Percentiles rank a stretch among this genome's conserved stretches.
Conservation (phyloP, 495 filamentous ascomycete genomes). For the Xylaria intraflava region DNA sequence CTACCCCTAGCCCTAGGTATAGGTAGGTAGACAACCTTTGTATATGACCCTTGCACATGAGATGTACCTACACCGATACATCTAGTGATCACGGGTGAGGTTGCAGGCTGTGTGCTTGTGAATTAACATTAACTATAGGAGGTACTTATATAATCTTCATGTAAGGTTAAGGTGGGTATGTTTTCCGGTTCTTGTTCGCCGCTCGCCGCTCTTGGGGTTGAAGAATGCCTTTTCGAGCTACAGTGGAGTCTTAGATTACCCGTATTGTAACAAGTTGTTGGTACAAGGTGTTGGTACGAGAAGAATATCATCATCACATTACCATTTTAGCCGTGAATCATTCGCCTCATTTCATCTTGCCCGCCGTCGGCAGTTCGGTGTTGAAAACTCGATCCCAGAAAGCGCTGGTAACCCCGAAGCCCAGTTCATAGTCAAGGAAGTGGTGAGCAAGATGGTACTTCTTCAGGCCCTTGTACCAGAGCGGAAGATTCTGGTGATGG, state of each 20-base stretch:
- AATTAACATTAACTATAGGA: constrained; percentile 21
- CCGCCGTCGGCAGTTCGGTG: constrained; percentile 61
- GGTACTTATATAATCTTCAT: constrained; percentile 13
- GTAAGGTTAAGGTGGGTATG: constrained; percentile 19
- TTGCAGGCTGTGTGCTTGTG: background rate
- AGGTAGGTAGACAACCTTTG: too few species aligned
- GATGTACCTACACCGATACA: too few species aligned
- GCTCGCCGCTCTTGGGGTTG: constrained; percentile 6
- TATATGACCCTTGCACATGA: too few species aligned
- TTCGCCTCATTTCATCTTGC: constrained; percentile 49
- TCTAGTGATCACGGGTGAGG: too few species aligned
- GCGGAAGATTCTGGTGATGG: constrained; percentile 89
- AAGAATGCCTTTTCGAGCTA: background rate
- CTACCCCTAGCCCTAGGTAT: too few species aligned
- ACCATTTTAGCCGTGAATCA: background rate
- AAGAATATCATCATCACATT: background rate
- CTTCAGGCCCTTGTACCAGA: constrained; percentile 83
- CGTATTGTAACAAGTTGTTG: too few species aligned
- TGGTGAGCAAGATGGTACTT: constrained; percentile 97
- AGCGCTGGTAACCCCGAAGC: constrained; percentile 96
- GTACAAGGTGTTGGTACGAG: constrained; percentile 1
- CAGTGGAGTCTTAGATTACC: background rate
- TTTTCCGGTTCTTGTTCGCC: constrained; percentile 10
- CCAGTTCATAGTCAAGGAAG: constrained; percentile 92
- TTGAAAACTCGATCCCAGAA: constrained; percentile 95